Evolutionary conservation across 306 rosid species (phyloP), one percentile per base, ranked within the genome.

Genomic region (Cyclanthera cordifolia): DNA sequence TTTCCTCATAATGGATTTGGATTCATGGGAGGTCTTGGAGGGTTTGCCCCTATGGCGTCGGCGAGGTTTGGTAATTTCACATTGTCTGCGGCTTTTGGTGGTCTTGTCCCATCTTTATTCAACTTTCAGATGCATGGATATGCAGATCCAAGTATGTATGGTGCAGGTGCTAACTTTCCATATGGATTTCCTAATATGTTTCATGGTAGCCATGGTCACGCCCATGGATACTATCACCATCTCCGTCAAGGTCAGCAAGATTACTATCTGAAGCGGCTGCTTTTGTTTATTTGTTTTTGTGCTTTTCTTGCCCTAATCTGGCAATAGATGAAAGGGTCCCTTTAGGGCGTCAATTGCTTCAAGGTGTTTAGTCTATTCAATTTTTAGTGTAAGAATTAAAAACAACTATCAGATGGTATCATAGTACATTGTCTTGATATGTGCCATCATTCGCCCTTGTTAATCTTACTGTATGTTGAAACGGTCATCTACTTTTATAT

Each of bases 1-100:
- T 87, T 90, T 76, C 79, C 70, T 49, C 96, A 51, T 21, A 83
- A 80, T 65, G 91, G 88, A 13, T 80, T 85, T 55, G 95, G 92
- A 54, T 79, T 80, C 75, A 85, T 69, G 85, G 90, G 97, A 76
- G 90, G 94, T 41, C 51, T 79, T 60, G 93, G 94, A 71, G 91
- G 95, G 30, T 81, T 82, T 80, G 83, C 88, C 1, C 97, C 97
- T 4, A 64, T 74, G 78, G 78, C 92, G n/a, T 74, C 80, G 3
- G 75, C 96, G 14, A 82, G 97, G 79, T 79, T 90, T 72, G 95
- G 95, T 64, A 90, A 90, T 79, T 81, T 90, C 70, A 84, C 92
- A 1, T 82, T 90, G 61, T 85, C 92, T 53, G 90, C 95, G 0
- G 95, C 90, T 8, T 81, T 90, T 72, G 92, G 95, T 32, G 97